Evolutionary conservation across 1,139 yeast genomes (phyloP).

Genomic region (Sugiyamaella paludigena): DNA sequence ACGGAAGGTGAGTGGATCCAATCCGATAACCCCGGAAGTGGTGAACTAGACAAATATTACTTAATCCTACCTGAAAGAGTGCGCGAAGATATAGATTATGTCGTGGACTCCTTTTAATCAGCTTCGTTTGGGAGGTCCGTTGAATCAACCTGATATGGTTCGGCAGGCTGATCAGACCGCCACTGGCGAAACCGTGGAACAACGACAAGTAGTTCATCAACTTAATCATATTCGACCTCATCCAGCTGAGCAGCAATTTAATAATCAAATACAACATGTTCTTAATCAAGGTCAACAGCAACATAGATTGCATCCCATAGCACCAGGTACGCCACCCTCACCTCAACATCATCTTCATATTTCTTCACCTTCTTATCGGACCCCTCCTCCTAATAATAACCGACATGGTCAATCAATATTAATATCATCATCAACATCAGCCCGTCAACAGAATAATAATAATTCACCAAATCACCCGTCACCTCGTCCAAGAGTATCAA

Average conservation of each 20-base stretch:
- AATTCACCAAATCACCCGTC: conserved; percentile 2
- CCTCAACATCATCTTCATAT: not conserved
- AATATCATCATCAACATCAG: too few relatives aligned
- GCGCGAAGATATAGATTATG: not conserved
- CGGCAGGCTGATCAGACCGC: not conserved
- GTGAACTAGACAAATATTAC: too few relatives aligned
- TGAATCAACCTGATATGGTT: not conserved
- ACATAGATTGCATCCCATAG: not conserved
- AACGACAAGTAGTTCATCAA: too few relatives aligned
- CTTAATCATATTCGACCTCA: not conserved
- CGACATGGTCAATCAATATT: too few relatives aligned
- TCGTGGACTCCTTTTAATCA: conserved; percentile 11
- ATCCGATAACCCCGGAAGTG: too few relatives aligned
- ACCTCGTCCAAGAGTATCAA: conserved; percentile 3
- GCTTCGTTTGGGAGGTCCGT: not conserved
- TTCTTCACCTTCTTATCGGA: not conserved
- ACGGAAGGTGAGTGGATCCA: too few relatives aligned
- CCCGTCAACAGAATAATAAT: not conserved
- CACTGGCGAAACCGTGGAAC: not conserved
- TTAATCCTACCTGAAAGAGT: too few relatives aligned
- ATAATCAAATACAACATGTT: not conserved
- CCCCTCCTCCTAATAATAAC: not conserved
- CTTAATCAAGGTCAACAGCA: not conserved
- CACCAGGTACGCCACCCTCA: not conserved
- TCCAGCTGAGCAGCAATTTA: not conserved